A percentile compares a stretch with the other conserved stretches of the same genome.
These are phyloP conservation scores for Neonectria ditissima DNA, from an alignment of 2,329 filamentous ascomycete genomes.

Conservation along the genomic window DNA sequence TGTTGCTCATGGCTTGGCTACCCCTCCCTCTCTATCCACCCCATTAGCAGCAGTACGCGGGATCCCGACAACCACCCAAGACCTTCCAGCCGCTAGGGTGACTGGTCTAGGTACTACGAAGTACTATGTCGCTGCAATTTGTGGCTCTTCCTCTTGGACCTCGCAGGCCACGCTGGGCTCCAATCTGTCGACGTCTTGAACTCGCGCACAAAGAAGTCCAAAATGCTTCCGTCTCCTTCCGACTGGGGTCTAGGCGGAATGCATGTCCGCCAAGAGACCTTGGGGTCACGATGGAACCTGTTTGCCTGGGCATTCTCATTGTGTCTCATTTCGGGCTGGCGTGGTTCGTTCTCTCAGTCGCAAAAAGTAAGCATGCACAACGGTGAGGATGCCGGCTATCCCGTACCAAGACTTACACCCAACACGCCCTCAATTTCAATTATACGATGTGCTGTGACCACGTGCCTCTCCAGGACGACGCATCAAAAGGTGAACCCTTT, in stretches of 20 bases:
- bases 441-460: conserved; percentile 40
- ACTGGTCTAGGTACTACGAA: too few relatives aligned
- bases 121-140: not conserved
- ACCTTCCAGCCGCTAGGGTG: not conserved
- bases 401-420: conserved; percentile 46
- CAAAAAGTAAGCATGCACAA: conserved; percentile 33
- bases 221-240: conserved; percentile 19
- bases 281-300: conserved; percentile 14
- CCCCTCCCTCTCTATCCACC: not conserved
- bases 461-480: conserved; percentile 37
- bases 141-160: not conserved
- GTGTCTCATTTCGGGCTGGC: conserved; percentile 38
- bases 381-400: conserved; percentile 42
- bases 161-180: not conserved
- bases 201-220: not conserved
- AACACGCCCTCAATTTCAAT: conserved; percentile 45
- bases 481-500: conserved; percentile 38
- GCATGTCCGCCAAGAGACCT: conserved; percentile 24
- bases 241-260: conserved; percentile 12
- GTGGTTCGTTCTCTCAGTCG: conserved; percentile 30
- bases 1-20: conserved; percentile 15
- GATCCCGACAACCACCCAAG: conserved; percentile 1
- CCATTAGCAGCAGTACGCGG: not conserved
- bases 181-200: not conserved
- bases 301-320: conserved; percentile 24